Percentiles rank a stretch among this genome's conserved stretches.
Evolutionary conservation across 2,329 filamentous ascomycete genomes (phyloP).

Genomic region (Fusarium sp.): DNA sequence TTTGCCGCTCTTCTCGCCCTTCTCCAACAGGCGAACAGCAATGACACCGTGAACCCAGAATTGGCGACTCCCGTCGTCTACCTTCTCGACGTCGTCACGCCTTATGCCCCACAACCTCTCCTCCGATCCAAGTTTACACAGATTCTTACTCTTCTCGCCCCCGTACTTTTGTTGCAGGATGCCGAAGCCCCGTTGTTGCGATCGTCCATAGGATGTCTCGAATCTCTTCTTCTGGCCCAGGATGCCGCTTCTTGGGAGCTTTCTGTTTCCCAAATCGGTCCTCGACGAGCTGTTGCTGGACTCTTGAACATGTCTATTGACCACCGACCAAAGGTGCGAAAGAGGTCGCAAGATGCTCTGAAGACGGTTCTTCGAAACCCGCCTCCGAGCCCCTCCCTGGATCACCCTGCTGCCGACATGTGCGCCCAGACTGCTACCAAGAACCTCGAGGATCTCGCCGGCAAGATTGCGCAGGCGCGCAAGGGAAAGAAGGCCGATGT

Average conservation of each 20-base stretch:
- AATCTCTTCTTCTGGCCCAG: conserved; percentile 90
- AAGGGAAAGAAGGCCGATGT: conserved; percentile 71
- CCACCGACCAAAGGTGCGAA: conserved; percentile 90
- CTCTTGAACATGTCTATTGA: conserved; percentile 87
- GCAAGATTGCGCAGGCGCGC: conserved; percentile 67
- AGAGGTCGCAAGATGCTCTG: conserved; percentile 90
- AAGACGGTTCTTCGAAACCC: conserved; percentile 84
- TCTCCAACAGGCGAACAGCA: conserved; percentile 78
- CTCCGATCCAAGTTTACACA: conserved; percentile 95
- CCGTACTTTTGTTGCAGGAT: conserved; percentile 80
- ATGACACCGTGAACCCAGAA: conserved; percentile 79
- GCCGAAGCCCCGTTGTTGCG: conserved; percentile 88
- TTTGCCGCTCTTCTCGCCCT: conserved; percentile 94
- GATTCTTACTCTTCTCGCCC: conserved; percentile 87
- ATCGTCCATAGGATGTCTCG: conserved; percentile 90
- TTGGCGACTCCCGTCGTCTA: conserved; percentile 90
- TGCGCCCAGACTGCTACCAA: conserved; percentile 91
- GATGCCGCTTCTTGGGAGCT: conserved; percentile 90
- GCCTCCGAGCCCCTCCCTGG: conserved; percentile 89
- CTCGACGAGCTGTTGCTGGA: conserved; percentile 86
- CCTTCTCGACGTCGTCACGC: conserved; percentile 91
- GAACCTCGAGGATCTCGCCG: conserved; percentile 78
- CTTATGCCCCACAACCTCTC: conserved; percentile 83
- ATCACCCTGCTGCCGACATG: conserved; percentile 95
- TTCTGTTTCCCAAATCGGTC: conserved; percentile 82